Evolutionary conservation across 2,329 filamentous ascomycete species (phyloP).

Genomic region (Monilinia fructicola): DNA sequence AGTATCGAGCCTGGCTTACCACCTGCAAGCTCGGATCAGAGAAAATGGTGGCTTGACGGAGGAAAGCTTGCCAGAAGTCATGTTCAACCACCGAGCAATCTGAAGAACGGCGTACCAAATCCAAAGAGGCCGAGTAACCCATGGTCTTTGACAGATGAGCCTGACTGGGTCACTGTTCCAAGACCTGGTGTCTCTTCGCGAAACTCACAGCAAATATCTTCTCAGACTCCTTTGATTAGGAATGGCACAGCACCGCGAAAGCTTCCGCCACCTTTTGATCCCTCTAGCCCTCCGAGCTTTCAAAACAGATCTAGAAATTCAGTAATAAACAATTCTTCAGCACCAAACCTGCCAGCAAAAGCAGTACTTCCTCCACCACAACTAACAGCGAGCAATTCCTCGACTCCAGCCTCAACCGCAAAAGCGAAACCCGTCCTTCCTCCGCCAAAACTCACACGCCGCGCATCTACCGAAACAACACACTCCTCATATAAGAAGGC

Average conservation of each 20-base stretch:
- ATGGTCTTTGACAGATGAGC: constrained; percentile 70
- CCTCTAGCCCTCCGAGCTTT: constrained; percentile 21
- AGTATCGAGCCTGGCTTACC: constrained; percentile 76
- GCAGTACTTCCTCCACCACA: constrained; percentile 27
- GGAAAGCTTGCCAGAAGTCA: constrained; percentile 65
- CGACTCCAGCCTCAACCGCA: constrained; percentile 20
- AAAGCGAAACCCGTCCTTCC: constrained; percentile 24
- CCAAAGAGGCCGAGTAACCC: constrained; percentile 76
- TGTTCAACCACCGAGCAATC: constrained; percentile 66
- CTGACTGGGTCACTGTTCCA: constrained; percentile 77
- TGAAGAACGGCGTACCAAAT: constrained; percentile 63
- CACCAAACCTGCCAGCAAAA: constrained; percentile 18
- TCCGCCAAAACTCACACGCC: constrained; percentile 30
- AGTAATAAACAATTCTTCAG: constrained; percentile 22
- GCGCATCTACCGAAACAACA: constrained; percentile 36
- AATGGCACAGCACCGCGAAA: constrained; percentile 32
- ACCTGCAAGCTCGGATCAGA: constrained; percentile 64
- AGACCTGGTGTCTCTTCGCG: constrained; percentile 37
- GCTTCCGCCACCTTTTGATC: constrained; percentile 38
- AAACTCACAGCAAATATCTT: constrained; percentile 19
- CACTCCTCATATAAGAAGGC: constrained; percentile 36
- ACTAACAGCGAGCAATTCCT: constrained; percentile 23
- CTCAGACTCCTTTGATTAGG: constrained; percentile 27
- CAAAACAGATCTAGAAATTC: constrained; percentile 16
- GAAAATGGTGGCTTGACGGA: constrained; percentile 70